These are phyloP conservation scores for Groenewaldozyma auringiensis DNA, from an alignment of 1,139 yeast species.

Conservation along the genomic window DNA sequence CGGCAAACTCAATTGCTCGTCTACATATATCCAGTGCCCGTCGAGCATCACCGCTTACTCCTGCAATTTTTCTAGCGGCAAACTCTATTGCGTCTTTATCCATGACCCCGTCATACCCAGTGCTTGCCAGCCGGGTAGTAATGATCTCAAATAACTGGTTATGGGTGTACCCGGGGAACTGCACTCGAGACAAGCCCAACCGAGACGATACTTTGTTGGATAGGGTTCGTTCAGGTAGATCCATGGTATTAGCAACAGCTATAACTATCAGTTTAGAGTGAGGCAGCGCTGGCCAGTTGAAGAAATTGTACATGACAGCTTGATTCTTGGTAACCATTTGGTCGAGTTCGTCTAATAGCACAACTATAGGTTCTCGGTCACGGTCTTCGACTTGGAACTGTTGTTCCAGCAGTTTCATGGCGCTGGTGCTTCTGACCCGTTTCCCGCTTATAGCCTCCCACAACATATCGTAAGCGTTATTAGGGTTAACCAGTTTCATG, in stretches of 20 bases:
- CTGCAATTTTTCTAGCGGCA: slow-evolving; percentile 90
- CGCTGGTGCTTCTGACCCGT: slow-evolving; percentile 54
- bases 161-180: slow-evolving; percentile 82
- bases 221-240: slow-evolving; percentile 80
- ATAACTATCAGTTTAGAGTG: slow-evolving; percentile 76
- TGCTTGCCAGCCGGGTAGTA: slow-evolving; percentile 51
- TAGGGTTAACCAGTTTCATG: slow-evolving; percentile 73
- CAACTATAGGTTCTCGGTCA: slow-evolving; percentile 52
- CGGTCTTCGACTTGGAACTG: slow-evolving; percentile 37
- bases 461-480: slow-evolving; percentile 71
- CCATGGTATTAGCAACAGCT: slow-evolving; percentile 97
- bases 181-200: slow-evolving; percentile 77
- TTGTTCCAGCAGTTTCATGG: slow-evolving; percentile 49
- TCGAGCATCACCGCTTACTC: slow-evolving; percentile 96
- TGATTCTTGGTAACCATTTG: slow-evolving; percentile 82
- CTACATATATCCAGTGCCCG: slow-evolving; percentile 84
- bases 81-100: slow-evolving; percentile 77
- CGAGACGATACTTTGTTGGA: slow-evolving; percentile 89
- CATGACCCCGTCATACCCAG: slow-evolving; percentile 37
- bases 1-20: slow-evolving; percentile 87
- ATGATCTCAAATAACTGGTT: slow-evolving; percentile 73
- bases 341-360: slow-evolving; percentile 86
- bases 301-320: slow-evolving; percentile 87
- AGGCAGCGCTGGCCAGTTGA: slow-evolving; percentile 91
- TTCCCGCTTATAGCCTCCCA: slow-evolving; percentile 64